These are phyloP conservation scores for Rhodotorula graminis DNA, from an alignment of 768 basidiomycete species.

Conservation along the genomic window DNA sequence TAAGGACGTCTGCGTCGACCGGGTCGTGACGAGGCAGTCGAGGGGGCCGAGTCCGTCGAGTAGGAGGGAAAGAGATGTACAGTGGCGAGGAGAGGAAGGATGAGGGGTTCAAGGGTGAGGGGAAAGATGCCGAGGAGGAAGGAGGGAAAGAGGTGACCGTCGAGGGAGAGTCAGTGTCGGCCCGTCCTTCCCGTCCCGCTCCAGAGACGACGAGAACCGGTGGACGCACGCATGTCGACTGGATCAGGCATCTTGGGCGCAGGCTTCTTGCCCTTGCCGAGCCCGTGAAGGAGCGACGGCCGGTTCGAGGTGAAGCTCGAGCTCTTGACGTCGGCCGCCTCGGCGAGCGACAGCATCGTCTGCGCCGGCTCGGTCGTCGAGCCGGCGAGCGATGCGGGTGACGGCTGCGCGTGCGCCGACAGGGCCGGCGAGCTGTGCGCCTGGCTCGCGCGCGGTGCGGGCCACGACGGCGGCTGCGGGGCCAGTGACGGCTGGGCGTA, in stretches of 20 bases:
- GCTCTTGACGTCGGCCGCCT: conserved; percentile 1
- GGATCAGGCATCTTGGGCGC: conserved; percentile 12
- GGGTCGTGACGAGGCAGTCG: neutral
- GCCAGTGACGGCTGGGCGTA: neutral
- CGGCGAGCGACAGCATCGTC: conserved; percentile 5
- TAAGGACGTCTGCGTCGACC: neutral
- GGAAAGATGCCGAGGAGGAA: neutral
- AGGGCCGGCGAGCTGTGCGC: neutral
- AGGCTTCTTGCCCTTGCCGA: neutral
- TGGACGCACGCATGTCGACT: conserved; percentile 10
- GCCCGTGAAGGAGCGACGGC: neutral
- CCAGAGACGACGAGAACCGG: too few species aligned
- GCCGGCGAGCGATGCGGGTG: neutral
- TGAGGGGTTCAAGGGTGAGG: too few species aligned
- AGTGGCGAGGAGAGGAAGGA: too few species aligned
- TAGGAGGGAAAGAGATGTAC: too few species aligned
- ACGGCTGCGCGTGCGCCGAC: neutral
- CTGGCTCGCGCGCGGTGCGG: neutral
- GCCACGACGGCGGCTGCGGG: neutral
- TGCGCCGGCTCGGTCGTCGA: neutral
- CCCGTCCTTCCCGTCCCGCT: too few species aligned
- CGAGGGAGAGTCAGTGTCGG: too few species aligned
- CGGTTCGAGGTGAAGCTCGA: neutral
- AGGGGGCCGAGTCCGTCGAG: too few species aligned
- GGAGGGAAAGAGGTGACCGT: neutral